Conservation (phyloP, 163 green algal genomes). For the Scenedesmus sp. region DNA sequence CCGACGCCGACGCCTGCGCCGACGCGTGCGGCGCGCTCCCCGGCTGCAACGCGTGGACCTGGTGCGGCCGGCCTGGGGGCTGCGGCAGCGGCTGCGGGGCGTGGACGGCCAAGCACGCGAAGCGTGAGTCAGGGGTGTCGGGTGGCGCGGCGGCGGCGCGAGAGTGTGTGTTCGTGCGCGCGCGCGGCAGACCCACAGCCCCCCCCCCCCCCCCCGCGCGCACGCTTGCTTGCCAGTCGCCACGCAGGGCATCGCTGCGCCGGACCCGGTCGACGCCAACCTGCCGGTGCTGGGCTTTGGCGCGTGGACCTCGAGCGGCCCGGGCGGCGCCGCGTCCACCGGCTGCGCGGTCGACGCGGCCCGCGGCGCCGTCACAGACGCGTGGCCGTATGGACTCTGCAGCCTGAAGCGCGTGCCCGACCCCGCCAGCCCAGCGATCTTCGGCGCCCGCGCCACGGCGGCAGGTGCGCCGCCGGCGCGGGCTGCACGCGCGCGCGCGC, state of each 20-base stretch:
- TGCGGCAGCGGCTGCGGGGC: constrained; percentile 25
- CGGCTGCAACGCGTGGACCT: constrained; percentile 40
- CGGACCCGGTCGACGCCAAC: constrained; percentile 3
- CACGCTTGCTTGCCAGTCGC: neutral
- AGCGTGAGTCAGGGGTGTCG: constrained; percentile 3
- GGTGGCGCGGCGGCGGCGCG: neutral
- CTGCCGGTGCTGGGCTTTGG: constrained; percentile 30
- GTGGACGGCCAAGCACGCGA: constrained; percentile 22
- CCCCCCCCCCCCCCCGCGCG: neutral
- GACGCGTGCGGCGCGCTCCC: constrained; percentile 28
- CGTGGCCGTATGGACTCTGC: constrained; percentile 40
- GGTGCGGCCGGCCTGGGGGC: neutral
- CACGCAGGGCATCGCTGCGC: neutral
- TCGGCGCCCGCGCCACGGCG: neutral
- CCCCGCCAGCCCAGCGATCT: neutral
- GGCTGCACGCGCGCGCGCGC: neutral
- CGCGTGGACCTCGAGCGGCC: constrained; percentile 40
- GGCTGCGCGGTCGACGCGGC: too few species aligned
- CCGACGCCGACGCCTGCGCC: constrained; percentile 9
- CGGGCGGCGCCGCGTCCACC: too few species aligned
- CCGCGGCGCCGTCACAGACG: constrained; percentile 35
- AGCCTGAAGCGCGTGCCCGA: constrained; percentile 29
- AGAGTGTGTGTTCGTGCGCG: neutral
- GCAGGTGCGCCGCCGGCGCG: too few species aligned
- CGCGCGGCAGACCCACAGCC: neutral